Percentiles rank a stretch among this genome's conserved stretches.
Conservation (phyloP, 768 basidiomycete species). For the Macrolepiota albuminosa region DNA sequence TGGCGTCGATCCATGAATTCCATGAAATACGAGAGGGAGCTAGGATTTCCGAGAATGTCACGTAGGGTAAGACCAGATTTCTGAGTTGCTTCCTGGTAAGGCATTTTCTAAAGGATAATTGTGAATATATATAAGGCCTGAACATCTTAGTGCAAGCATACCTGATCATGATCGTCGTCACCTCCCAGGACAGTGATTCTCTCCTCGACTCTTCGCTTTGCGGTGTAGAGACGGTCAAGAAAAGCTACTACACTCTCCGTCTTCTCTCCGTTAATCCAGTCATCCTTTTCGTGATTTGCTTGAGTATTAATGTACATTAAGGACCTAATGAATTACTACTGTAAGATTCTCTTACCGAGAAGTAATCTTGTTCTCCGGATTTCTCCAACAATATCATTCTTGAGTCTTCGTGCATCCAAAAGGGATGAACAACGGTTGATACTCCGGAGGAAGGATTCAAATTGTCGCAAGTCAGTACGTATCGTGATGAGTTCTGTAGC, state of each 20-base stretch:
- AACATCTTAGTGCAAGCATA: slow-evolving; percentile 19
- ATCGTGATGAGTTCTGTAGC: slow-evolving; percentile 74
- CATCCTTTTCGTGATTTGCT: slow-evolving; percentile 86
- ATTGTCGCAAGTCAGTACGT: slow-evolving; percentile 75
- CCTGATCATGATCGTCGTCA: slow-evolving; percentile 57
- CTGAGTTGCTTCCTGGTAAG: slow-evolving; percentile 36
- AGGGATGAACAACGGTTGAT: slow-evolving; percentile 79
- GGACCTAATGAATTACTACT: neutral
- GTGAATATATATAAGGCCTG: neutral
- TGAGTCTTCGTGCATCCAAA: slow-evolving; percentile 82
- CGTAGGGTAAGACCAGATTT: slow-evolving; percentile 58
- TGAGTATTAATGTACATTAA: neutral
- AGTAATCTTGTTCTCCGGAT: slow-evolving; percentile 74
- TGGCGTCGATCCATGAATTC: slow-evolving; percentile 95
- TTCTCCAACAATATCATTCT: slow-evolving; percentile 92
- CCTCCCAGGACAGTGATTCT: slow-evolving; percentile 78
- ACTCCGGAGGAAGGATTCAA: slow-evolving; percentile 87
- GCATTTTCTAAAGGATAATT: slow-evolving; percentile 24
- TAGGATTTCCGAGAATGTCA: slow-evolving; percentile 83
- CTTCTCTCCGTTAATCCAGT: slow-evolving; percentile 83
- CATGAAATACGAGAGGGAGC: slow-evolving; percentile 92
- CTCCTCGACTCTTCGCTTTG: slow-evolving; percentile 83
- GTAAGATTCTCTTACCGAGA: slow-evolving; percentile 46
- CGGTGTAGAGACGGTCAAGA: slow-evolving; percentile 82
- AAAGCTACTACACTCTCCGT: slow-evolving; percentile 85